Percentiles rank a stretch among this genome's conserved stretches.
Conservation (phyloP, 257 asterid species). For the Nicotiana noctiflora region DNA sequence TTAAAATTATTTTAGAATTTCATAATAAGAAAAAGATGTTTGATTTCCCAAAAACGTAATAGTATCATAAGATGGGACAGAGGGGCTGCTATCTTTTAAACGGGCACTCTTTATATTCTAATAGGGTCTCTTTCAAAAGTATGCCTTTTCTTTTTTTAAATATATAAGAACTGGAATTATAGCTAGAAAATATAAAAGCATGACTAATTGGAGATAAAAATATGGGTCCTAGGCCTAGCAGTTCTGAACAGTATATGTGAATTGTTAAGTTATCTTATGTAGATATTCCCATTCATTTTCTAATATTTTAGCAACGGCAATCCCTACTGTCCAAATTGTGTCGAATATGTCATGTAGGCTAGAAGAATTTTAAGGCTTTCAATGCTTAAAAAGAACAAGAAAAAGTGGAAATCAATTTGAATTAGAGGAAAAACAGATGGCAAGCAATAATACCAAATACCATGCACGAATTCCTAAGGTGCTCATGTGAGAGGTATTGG, state of each 20-base stretch:
- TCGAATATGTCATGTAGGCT: background rate
- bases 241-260: background rate
- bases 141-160: background rate
- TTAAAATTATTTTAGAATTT: background rate
- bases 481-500: background rate
- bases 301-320: background rate
- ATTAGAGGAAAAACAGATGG: background rate
- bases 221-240: background rate
- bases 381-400: background rate
- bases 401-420: background rate
- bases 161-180: too few species aligned
- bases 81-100: conserved; percentile 5
- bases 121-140: background rate
- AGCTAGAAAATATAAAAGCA: too few species aligned
- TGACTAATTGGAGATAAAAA: background rate
- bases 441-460: background rate
- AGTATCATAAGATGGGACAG: background rate
- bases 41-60: background rate
- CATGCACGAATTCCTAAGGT: background rate
- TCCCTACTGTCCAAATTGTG: background rate
- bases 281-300: background rate
- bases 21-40: background rate
- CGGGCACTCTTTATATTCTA: too few species aligned
- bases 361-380: background rate
- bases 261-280: background rate